phyloP scores from a whole-genome alignment of 352 stramenopile species.

The Phytophthora pinifolia region DNA sequence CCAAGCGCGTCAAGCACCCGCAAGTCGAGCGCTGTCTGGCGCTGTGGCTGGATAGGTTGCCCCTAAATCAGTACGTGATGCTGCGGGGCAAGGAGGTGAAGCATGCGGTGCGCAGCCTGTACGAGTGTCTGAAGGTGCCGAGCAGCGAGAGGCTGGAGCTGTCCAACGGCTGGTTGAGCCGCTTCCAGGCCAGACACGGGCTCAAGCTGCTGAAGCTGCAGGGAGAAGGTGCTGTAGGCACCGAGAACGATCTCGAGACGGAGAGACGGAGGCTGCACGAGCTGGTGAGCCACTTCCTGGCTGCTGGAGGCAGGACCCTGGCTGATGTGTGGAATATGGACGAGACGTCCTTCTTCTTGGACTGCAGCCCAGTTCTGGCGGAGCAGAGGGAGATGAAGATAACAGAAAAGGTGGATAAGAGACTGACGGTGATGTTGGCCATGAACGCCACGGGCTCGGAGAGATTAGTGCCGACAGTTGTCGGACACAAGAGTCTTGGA shows the following conservation, averaged over 20 bases:
- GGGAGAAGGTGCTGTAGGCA: background rate
- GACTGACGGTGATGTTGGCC: constrained; percentile 20
- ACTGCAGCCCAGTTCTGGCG: constrained; percentile 4
- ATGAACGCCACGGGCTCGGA: constrained; percentile 14
- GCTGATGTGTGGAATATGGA: constrained; percentile 20
- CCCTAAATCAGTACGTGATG: background rate
- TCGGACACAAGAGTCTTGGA: constrained; percentile 1
- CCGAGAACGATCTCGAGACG: background rate
- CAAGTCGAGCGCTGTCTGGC: constrained; percentile 12
- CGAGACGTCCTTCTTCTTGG: constrained; percentile 16
- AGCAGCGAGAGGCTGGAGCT: constrained; percentile 15
- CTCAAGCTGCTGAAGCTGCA: constrained; percentile 5
- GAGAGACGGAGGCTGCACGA: background rate
- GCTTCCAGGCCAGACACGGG: constrained; percentile 11
- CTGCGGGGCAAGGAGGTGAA: constrained; percentile 21
- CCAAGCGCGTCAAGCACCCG: constrained; percentile 15
- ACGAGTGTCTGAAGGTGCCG: constrained; percentile 13
- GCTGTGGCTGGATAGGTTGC: constrained; percentile 13
- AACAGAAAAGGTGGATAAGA: constrained; percentile 1
- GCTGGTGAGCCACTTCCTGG: background rate
- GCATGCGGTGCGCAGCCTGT: constrained; percentile 9
- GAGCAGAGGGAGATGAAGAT: background rate
- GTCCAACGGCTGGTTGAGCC: constrained; percentile 24
- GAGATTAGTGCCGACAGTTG: constrained; percentile 4
- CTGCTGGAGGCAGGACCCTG: constrained; percentile 1